phyloP scores from a whole-genome alignment of 2,329 filamentous ascomycete genomes.

The Orbilia oligospora region DNA sequence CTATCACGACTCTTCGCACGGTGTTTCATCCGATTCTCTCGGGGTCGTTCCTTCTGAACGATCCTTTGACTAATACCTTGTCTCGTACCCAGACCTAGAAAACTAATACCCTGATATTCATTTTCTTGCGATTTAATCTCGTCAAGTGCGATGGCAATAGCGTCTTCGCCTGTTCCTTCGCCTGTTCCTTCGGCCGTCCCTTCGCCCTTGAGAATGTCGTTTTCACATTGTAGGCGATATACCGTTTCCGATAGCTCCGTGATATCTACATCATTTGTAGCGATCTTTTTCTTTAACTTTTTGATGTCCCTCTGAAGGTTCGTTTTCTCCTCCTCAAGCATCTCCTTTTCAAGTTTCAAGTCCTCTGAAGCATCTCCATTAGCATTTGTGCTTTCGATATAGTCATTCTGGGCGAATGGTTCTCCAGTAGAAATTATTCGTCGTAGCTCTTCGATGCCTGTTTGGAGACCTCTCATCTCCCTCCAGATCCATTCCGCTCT shows the following conservation, averaged over 20 bases:
- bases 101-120: too few species aligned
- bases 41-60: not conserved
- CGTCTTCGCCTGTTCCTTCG: not conserved
- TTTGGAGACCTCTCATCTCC: not conserved
- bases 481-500: not conserved
- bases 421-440: not conserved
- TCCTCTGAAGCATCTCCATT: not conserved
- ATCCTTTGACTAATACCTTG: too few species aligned
- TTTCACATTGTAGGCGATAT: slow-evolving; percentile 16
- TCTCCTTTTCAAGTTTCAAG: not conserved
- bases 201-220: not conserved
- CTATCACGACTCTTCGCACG: too few species aligned
- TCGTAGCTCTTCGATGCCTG: not conserved
- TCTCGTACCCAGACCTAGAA: too few species aligned
- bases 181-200: not conserved
- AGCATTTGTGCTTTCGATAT: not conserved
- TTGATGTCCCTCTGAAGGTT: not conserved
- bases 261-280: not conserved
- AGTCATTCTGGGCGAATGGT: not conserved
- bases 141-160: not conserved
- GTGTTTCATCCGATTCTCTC: too few species aligned
- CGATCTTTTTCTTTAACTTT: not conserved
- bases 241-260: slow-evolving; percentile 15
- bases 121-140: too few species aligned
- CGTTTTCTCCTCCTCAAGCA: not conserved